Evolutionary conservation across 352 stramenopile species (phyloP).

Genomic region (Pythium periplocum): DNA sequence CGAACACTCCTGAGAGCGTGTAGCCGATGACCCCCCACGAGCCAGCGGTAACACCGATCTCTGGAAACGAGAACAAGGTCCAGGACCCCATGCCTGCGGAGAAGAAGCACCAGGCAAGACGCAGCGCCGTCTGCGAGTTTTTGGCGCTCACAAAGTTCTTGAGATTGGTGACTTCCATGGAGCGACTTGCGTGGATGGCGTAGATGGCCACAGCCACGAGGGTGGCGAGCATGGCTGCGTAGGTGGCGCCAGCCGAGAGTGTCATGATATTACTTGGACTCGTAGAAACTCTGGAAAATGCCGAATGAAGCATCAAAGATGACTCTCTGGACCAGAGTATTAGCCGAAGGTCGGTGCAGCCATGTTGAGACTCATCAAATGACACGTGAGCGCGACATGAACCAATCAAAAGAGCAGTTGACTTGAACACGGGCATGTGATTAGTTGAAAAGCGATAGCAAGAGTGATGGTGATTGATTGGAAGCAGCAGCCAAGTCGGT

Average conservation of each 20-base stretch:
- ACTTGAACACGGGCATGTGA: too few relatives aligned
- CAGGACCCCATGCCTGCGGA: slow-evolving; percentile 69
- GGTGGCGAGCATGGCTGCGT: slow-evolving; percentile 59
- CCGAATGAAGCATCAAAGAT: too few relatives aligned
- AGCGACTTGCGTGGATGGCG: slow-evolving; percentile 57
- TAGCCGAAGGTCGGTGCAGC: too few relatives aligned
- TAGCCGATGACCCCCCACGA: slow-evolving; percentile 79
- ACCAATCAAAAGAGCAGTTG: too few relatives aligned
- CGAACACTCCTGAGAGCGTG: slow-evolving; percentile 51
- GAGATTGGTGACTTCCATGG: slow-evolving; percentile 43
- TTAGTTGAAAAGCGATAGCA: too few relatives aligned
- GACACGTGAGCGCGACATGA: too few relatives aligned
- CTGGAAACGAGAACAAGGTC: slow-evolving; percentile 69
- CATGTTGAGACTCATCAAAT: too few relatives aligned
- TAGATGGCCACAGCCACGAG: slow-evolving; percentile 55
- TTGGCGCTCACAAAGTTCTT: slow-evolving; percentile 71
- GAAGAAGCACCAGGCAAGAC: slow-evolving; percentile 78
- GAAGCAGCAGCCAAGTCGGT: too few relatives aligned
- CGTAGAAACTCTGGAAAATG: slow-evolving; percentile 1
- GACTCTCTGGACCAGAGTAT: too few relatives aligned
- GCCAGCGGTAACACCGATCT: slow-evolving; percentile 72
- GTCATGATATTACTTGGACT: slow-evolving; percentile 19
- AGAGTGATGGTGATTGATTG: too few relatives aligned
- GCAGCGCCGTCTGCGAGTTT: slow-evolving; percentile 43
- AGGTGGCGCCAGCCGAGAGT: slow-evolving; percentile 38